A percentile compares a stretch with the other conserved stretches of the same genome.
phyloP scores from a whole-genome alignment of 225 moss, liverwort and hornwort species.

The Pleurozium schreberi region DNA sequence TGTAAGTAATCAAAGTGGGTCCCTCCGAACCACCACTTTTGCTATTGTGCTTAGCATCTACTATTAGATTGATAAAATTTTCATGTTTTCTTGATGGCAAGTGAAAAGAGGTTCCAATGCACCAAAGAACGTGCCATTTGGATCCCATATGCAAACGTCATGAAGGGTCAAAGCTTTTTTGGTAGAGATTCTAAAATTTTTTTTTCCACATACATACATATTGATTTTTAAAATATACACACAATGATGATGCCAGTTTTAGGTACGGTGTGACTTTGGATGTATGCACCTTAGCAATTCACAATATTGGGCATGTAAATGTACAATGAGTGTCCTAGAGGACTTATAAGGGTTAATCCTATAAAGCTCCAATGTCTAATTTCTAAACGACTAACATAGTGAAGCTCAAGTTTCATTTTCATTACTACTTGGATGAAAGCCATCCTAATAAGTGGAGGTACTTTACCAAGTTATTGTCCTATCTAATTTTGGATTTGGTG shows the following conservation, averaged over 20 bases:
- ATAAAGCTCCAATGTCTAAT: too few relatives aligned
- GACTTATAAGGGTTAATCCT: too few relatives aligned
- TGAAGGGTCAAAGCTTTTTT: too few relatives aligned
- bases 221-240: neutral
- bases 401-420: too few relatives aligned
- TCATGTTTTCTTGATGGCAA: neutral
- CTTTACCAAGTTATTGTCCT: too few relatives aligned
- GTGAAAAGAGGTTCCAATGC: fast-evolving
- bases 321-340: too few relatives aligned
- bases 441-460: too few relatives aligned
- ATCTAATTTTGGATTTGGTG: too few relatives aligned
- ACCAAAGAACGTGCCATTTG: fast-evolving
- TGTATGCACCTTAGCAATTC: neutral
- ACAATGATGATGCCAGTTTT: fast-evolving
- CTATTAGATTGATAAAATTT: neutral
- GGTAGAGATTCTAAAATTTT: neutral
- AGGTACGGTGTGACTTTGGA: fast-evolving
- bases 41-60: fast-evolving
- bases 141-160: fast-evolving
- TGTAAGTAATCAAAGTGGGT: neutral
- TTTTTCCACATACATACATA: neutral
- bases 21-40: neutral
- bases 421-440: too few relatives aligned
- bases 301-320: neutral
- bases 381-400: too few relatives aligned